Conservation (phyloP, 192 early-diverging fungal genomes). For the Entomortierella lignicola region DNA sequence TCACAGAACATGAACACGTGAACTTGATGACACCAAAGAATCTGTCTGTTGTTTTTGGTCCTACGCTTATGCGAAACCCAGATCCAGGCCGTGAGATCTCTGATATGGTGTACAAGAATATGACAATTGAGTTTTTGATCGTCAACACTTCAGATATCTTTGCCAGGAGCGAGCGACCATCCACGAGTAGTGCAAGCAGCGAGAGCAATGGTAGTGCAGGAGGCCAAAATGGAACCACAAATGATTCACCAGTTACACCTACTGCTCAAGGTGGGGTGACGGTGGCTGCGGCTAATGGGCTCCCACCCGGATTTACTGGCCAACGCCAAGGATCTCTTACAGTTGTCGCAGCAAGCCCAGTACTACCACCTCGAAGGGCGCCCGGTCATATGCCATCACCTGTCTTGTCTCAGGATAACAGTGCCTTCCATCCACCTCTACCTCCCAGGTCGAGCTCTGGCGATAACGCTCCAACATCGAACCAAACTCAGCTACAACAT, state of each 20-base stretch:
- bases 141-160: slow-evolving; percentile 56
- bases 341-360: neutral
- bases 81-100: slow-evolving; percentile 71
- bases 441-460: slow-evolving; percentile 36
- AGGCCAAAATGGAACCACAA: neutral
- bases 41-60: slow-evolving; percentile 94
- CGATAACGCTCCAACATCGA: slow-evolving; percentile 23
- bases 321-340: slow-evolving; percentile 24
- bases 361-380: slow-evolving; percentile 20
- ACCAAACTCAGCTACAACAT: slow-evolving; percentile 14
- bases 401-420: neutral
- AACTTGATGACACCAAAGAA: slow-evolving; percentile 96
- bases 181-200: slow-evolving; percentile 2
- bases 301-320: slow-evolving; percentile 18
- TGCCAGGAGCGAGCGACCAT: slow-evolving; percentile 9
- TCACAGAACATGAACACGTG: slow-evolving; percentile 64
- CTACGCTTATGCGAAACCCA: slow-evolving; percentile 79
- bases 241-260: neutral
- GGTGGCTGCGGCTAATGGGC: slow-evolving; percentile 1
- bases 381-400: slow-evolving; percentile 1
- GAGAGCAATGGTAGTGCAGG: neutral
- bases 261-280: neutral
- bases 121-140: slow-evolving; percentile 77
- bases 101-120: slow-evolving; percentile 81
- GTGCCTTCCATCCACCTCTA: slow-evolving; percentile 1